Evolutionary conservation across 108 stramenopile genomes (phyloP), one percentile per base, ranked within the genome.

Genomic region (Asterionellopsis glacialis): DNA sequence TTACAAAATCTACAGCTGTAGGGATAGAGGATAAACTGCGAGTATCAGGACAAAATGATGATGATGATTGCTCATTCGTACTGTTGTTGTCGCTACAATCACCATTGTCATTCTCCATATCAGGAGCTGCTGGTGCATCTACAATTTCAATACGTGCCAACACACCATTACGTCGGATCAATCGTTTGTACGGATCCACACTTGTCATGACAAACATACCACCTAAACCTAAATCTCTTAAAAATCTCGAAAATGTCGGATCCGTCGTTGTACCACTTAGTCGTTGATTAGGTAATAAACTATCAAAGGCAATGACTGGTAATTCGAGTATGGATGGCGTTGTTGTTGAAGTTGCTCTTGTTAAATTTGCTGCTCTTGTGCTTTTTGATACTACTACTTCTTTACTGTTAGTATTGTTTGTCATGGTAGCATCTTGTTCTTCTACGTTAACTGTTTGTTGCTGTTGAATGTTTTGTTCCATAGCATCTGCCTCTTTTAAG

Each of bases 161-260:
- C 12, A 71, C 67, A 5, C 79, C 84, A 67, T 73, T 62, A 13
- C 81, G 43, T 12, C 81, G 72, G 0, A 82, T 41, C 38, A 72
- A 82, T 0, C 81, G 69, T 43, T 68, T 61, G 14, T 48, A 48
- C 15, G 41, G 49, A 55, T 85, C 68, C 45, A 86, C 56, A 15
- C 73, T 75, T 14, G 65, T 69, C 73, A 85, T 85, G 22, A 77
- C 76, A 56, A 80, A 82, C 43, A 51, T 69, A n/a, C 81, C 81
- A 11, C 81, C 81, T 14, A 82, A 48, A n/a, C 81, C 81, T 23
- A 76, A 18, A 14, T 69, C 0, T 51, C 61, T 47, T 22, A 85
- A 61, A 9, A 85, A 69, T 52, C 55, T 40, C 39, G 68, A 58
- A 68, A 85, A 85, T 27, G 77, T 79, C 1, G 80, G 77, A 63